phyloP scores from a whole-genome alignment of 2,329 filamentous ascomycete genomes.

The Aspergillus sp. region DNA sequence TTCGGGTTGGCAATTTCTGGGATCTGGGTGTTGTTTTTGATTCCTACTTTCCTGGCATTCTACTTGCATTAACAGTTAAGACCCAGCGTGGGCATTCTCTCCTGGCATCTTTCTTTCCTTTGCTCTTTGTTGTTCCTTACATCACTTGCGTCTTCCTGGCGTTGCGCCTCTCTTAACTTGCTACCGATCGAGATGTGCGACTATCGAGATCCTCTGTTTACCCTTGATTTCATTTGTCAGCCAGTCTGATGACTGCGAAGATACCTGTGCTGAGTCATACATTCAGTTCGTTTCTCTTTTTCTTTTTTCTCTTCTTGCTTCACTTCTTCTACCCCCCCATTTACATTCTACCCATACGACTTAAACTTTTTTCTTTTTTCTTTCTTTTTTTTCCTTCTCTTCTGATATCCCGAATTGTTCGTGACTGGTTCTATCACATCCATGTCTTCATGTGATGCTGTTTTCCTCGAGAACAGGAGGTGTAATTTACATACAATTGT shows the following conservation, averaged over 20 bases:
- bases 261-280: slow-evolving; percentile 36
- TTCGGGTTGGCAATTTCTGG: slow-evolving; percentile 16
- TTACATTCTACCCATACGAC: slow-evolving; percentile 13
- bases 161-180: slow-evolving; percentile 11
- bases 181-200: slow-evolving; percentile 19
- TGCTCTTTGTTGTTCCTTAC: slow-evolving; percentile 9
- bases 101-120: slow-evolving; percentile 11
- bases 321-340: slow-evolving; percentile 14
- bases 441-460: slow-evolving; percentile 18
- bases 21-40: slow-evolving; percentile 13
- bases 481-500: slow-evolving; percentile 22
- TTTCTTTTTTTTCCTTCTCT: slow-evolving; percentile 14
- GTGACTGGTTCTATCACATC: slow-evolving; percentile 19
- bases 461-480: slow-evolving; percentile 17
- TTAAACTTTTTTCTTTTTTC: slow-evolving; percentile 12
- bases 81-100: slow-evolving; percentile 10
- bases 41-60: slow-evolving; percentile 9
- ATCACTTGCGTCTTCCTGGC: slow-evolving; percentile 9
- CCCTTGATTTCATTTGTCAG: slow-evolving; percentile 21
- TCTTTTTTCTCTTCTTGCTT: slow-evolving; percentile 11
- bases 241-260: slow-evolving; percentile 35
- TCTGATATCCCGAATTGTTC: slow-evolving; percentile 20
- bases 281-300: slow-evolving; percentile 18
- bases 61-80: slow-evolving; percentile 15
- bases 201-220: slow-evolving; percentile 18